Base-by-base conservation (phyloP, 2,329 filamentous ascomycete genomes). In the Scedosporium boydii region DNA sequence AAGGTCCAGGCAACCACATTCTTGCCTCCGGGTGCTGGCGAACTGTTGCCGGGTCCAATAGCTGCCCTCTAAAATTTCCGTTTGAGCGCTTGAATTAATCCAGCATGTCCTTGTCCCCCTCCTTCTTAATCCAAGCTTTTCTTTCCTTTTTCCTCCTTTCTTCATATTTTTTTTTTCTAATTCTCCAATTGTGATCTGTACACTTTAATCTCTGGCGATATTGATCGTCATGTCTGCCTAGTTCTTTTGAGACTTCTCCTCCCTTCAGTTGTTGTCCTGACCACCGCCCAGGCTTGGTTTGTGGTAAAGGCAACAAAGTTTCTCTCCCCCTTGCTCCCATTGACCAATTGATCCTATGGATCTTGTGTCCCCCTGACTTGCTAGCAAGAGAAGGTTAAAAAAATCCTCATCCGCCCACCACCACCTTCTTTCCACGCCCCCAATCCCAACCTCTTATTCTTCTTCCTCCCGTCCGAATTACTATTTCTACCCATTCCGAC, bases 401-500 rank as follows among this genome's bases (percentile, higher is more conserved):
- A 55, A 48, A 48, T 18, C n/a, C 44, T 48, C 44, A 48, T 53
- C 34, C 34, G 12, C 34, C 41, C 16, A 10, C n/a, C 21, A 44
- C 58, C 6, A 44, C 58, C 14, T 26, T 23, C 46, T 38, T n/a
- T 41, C 26, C 34, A 38, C 34, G 34, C 34, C 34, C 3, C 34
- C 34, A 12, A 38, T 38, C 34, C 34, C 53, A 27, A 56, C 62
- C 9, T 41, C 41, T 46, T 56, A 16, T 51, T 34, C 10, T 42
- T 29, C 12, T 16, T 46, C 51, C 27, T 58, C 60, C 23, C n/a
- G 34, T 16, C 18, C 44, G n/a, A 27, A 21, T 58, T 44, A 48
- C 34, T 60, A 44, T 53, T 41, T 48, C 34, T 60, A 56, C 18
- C 12, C 53, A 59, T 44, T 38, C 65, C 65, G 70, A 68, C 72